Percentiles rank a stretch among this genome's conserved stretches.
Conservation (phyloP, 73 alveolate species). For the Loxodes magnus region DNA sequence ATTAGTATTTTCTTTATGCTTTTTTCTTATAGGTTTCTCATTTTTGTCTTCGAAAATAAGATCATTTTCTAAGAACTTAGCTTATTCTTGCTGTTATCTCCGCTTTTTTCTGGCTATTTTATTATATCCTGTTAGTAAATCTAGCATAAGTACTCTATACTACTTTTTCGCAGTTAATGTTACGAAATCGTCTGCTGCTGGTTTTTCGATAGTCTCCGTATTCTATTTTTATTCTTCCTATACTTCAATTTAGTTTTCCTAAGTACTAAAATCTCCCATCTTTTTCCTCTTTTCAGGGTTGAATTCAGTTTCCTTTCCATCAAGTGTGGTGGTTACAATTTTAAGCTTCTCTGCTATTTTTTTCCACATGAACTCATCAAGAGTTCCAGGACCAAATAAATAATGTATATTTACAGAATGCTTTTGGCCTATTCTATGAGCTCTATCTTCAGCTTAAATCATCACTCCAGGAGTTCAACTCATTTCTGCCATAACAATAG, state of each 20-base stretch:
- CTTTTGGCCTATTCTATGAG: conserved; percentile 92
- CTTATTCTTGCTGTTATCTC: too few relatives aligned
- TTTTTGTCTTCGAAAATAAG: too few relatives aligned
- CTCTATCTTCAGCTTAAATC: conserved; percentile 98
- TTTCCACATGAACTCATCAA: conserved; percentile 74
- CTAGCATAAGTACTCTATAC: too few relatives aligned
- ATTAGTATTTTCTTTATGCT: too few relatives aligned
- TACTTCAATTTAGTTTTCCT: not conserved
- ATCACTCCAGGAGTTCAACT: conserved; percentile 85
- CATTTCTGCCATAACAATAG: conserved; percentile 94
- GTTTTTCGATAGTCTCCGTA: too few relatives aligned
- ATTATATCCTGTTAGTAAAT: too few relatives aligned
- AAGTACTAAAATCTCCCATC: conserved; percentile 9
- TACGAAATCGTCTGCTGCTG: too few relatives aligned
- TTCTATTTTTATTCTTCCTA: too few relatives aligned
- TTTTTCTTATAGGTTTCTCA: too few relatives aligned
- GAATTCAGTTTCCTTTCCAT: conserved; percentile 31
- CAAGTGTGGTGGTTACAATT: conserved; percentile 77
- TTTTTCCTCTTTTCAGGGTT: conserved; percentile 5
- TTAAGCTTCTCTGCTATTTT: conserved; percentile 58
- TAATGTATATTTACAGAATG: conserved; percentile 88
- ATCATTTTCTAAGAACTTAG: too few relatives aligned
- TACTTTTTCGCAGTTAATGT: too few relatives aligned
- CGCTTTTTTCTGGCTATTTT: too few relatives aligned
- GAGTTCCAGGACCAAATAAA: conserved; percentile 86